Evolutionary conservation across 192 early-diverging fungal species (phyloP).

Genomic region (Coemansia sp.): DNA sequence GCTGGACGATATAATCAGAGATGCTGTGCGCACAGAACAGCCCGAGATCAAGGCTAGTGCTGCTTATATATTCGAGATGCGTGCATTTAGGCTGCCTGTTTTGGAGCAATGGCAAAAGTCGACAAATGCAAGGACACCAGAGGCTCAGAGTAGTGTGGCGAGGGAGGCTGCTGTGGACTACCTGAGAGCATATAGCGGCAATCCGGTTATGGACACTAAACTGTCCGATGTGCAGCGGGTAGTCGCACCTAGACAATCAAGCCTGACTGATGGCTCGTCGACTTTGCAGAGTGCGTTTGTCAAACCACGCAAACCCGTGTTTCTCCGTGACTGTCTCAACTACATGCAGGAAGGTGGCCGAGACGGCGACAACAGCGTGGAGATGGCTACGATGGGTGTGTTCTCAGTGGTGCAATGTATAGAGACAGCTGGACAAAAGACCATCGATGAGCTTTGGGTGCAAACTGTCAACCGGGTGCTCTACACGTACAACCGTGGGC

Average conservation of each 20-base stretch:
- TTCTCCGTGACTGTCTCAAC: constrained; percentile 31
- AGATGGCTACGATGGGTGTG: constrained; percentile 19
- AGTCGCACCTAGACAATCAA: constrained; percentile 25
- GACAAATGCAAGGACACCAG: too few relatives aligned
- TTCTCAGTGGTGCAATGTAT: constrained; percentile 30
- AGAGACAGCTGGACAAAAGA: constrained; percentile 19
- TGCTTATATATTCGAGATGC: constrained; percentile 28
- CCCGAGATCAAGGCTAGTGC: constrained; percentile 21
- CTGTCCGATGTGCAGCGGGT: too few relatives aligned
- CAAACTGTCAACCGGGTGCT: constrained; percentile 27
- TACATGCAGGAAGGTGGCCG: constrained; percentile 3
- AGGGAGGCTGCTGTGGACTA: too few relatives aligned
- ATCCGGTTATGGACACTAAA: too few relatives aligned
- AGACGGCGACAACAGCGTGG: constrained; percentile 3
- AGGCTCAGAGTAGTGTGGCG: too few relatives aligned
- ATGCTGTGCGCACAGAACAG: constrained; percentile 9
- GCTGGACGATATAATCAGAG: constrained; percentile 35
- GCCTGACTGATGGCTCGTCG: constrained; percentile 6
- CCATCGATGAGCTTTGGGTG: constrained; percentile 31
- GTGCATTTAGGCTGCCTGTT: background rate
- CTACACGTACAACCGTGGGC: constrained; percentile 37
- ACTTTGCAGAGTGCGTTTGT: constrained; percentile 26
- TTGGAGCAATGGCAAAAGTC: background rate
- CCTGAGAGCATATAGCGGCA: too few relatives aligned
- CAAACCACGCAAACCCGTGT: constrained; percentile 34